Evolutionary conservation across 1,139 yeast species (phyloP), one percentile per base, ranked within the genome.

Genomic region (Nakaseomyces uthaithaninus): DNA sequence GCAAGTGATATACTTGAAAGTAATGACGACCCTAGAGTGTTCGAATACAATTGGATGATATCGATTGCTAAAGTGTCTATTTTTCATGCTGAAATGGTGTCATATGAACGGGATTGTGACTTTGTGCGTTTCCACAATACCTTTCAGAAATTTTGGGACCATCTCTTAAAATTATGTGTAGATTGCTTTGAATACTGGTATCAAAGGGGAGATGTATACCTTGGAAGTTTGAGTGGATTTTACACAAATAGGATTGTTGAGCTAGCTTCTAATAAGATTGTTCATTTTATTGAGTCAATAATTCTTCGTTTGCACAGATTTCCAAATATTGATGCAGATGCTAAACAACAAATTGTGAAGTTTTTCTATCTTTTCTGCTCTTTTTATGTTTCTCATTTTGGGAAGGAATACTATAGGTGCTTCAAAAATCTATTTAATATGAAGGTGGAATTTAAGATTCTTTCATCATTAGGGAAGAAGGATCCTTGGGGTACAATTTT

Each of bases 381-480:
- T 3, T 42, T 56, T 37, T 57, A 54, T 41, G 57, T 57, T 38
- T 56, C 57, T 35, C 54, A 56, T 38, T 49, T 56, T 39, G 58
- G 54, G 3, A 43, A 46, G 18, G 58, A 54, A 18, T 54, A 55
- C 37, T 57, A 54, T 35, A 51, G 55, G 16, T 46, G 55, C 35
- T 57, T 58, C 39, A 53, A 49, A 37, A 53, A 53, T 30, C 48
- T 58, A 53, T 57, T 58, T 34, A 45, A 51, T 12, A 52, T 55
- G 7, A 58, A 58, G 41, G 47, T 58, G 4, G 46, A 43, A 28
- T 57, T 52, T 37, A 55, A 52, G 33, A 53, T 55, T 14, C 40
- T 57, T 39, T 46, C 47, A 15, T 36, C 51, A 23, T 51, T 52
- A 10, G 43, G 42, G 8, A 48, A 41, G 23, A 48, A 42, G 30